Percentiles rank a stretch among this genome's conserved stretches.
These are phyloP conservation scores for Fraxinus excelsior DNA, from an alignment of 257 asterid genomes.

Conservation along the genomic window DNA sequence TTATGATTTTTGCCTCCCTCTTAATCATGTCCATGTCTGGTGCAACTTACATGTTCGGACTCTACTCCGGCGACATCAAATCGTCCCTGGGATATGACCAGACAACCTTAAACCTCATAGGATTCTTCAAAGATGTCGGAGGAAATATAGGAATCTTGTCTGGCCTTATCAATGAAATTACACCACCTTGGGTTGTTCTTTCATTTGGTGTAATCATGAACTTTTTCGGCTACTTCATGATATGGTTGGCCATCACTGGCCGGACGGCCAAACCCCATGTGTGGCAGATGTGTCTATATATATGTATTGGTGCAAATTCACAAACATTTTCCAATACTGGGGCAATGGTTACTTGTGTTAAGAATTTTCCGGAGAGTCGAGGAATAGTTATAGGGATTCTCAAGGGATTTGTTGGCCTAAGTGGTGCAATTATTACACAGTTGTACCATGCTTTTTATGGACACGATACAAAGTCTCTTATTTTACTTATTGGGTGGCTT, in stretches of 20 bases:
- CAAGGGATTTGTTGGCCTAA: constrained; percentile 62
- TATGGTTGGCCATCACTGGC: constrained; percentile 61
- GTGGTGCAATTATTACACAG: constrained; percentile 72
- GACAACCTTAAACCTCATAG: constrained; percentile 50
- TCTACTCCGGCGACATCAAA: constrained; percentile 54
- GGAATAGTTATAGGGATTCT: constrained; percentile 53
- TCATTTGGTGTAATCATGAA: constrained; percentile 54
- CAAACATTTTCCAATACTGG: constrained; percentile 66
- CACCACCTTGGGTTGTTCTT: constrained; percentile 71
- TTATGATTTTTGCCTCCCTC: constrained; percentile 55
- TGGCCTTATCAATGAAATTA: constrained; percentile 52
- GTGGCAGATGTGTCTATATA: constrained; percentile 70
- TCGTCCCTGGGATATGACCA: constrained; percentile 60
- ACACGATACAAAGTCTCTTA: constrained; percentile 37
- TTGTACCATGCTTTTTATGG: constrained; percentile 52
- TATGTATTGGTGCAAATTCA: constrained; percentile 63
- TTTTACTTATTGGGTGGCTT: constrained; percentile 59
- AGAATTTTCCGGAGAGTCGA: constrained; percentile 64
- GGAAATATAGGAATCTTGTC: constrained; percentile 58
- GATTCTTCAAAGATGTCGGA: constrained; percentile 69
- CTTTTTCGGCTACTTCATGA: constrained; percentile 63
- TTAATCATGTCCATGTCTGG: constrained; percentile 66
- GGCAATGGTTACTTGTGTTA: constrained; percentile 61
- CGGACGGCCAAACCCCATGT: constrained; percentile 39
- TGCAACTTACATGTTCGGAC: constrained; percentile 64